phyloP scores from a whole-genome alignment of 2,329 filamentous ascomycete species.

The Fusarium denticulatum region DNA sequence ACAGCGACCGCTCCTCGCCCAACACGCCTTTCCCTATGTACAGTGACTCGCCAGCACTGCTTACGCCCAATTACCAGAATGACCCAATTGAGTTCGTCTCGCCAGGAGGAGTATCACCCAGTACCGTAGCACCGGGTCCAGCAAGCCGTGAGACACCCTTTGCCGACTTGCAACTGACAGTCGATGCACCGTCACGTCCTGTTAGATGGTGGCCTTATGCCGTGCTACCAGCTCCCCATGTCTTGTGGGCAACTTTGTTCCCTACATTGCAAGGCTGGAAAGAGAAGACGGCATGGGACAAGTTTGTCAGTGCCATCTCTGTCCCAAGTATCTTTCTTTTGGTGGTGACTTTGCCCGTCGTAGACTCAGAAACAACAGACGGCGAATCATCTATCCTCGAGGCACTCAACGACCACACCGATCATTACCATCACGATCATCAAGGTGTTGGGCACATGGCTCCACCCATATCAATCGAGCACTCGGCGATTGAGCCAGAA shows the following conservation, averaged over 20 bases:
- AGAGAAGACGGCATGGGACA: conserved; percentile 86
- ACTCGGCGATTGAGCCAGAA: conserved; percentile 52
- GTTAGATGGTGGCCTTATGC: conserved; percentile 85
- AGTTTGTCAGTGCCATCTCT: conserved; percentile 81
- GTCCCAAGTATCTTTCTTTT: conserved; percentile 91
- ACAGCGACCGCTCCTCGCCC: conserved; percentile 59
- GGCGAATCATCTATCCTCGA: conserved; percentile 42
- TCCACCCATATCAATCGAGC: conserved; percentile 50
- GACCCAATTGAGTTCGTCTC: conserved; percentile 66
- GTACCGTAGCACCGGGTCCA: conserved; percentile 54
- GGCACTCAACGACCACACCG: conserved; percentile 44
- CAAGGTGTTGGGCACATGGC: conserved; percentile 48
- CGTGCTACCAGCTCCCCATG: conserved; percentile 75
- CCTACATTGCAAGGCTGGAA: conserved; percentile 86
- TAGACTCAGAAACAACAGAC: conserved; percentile 74
- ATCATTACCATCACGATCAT: conserved; percentile 29
- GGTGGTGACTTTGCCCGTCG: conserved; percentile 89
- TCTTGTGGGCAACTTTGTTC: conserved; percentile 80
- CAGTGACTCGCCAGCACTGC: conserved; percentile 64
- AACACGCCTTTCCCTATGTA: conserved; percentile 75
- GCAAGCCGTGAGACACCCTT: conserved; percentile 59
- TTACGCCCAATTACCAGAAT: conserved; percentile 54
- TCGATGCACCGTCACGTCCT: conserved; percentile 53
- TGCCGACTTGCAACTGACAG: conserved; percentile 53
- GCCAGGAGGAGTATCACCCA: conserved; percentile 50